Evolutionary conservation across 257 asterid genomes (phyloP), one percentile per base, ranked within the genome.

Genomic region (Rauvolfia tetraphylla): DNA sequence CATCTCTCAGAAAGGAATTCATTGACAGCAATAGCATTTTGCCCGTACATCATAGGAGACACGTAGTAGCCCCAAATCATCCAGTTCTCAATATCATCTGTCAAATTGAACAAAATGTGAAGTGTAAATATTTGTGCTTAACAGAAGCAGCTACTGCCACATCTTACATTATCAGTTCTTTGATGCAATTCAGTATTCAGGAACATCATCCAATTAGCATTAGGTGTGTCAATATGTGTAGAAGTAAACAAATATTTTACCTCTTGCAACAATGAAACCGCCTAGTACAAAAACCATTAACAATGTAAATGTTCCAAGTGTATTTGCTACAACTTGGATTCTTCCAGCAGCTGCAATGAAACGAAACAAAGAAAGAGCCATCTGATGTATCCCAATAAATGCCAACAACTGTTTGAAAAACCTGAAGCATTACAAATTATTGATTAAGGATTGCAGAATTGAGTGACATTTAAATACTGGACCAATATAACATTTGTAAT

Each of bases 21-120:
- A 12, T 91, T 91, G 42, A 91, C 89, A 79, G 96, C 95, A 34
- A 93, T 86, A 31, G 98, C 98, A 71, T 93, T 93, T 72, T 93
- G 97, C 54, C 96, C 98, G 39, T 93, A 93, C 92, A 85, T 91
- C 98, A 93, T 90, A 33, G 97, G 97, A 76, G 98, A 93, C 76
- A 87, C 46, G 61, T 93, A 93, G 85, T 93, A 93, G 2, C 97
- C 97, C 98, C 98, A 93, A 73, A 88, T 86, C 97, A 93, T 90
- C 97, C 97, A 93, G 68, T 77, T 79, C 79, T 89, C 73, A 29
- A 93, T 90, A 79, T 89, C 90, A 83, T 93, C 98, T 93, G 88
- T 20, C 18, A 23, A 68, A 48, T 73, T 56, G 3, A 27, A 48
- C 29, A n/a, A 23, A 77, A 11, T 13, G 23, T 22, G 22, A 48